These are phyloP conservation scores for Hypomontagnella monticulosa DNA, from an alignment of 495 filamentous ascomycete genomes.

Conservation along the genomic window DNA sequence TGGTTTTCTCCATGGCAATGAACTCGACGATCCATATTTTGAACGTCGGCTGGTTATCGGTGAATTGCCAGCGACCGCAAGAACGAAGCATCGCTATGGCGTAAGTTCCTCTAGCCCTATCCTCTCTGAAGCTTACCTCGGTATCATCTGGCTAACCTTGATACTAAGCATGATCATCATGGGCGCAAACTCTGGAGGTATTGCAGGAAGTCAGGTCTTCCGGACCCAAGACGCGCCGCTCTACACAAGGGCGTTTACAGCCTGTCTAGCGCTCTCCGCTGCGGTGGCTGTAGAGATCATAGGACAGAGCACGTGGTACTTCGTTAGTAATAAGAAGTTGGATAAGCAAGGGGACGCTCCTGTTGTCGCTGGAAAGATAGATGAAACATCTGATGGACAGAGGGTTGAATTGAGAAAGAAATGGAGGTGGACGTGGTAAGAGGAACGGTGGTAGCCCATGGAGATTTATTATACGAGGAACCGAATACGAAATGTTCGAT, in stretches of 20 bases:
- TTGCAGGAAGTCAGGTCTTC: conserved; percentile 65
- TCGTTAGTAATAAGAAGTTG: conserved; percentile 28
- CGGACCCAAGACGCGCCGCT: conserved; percentile 60
- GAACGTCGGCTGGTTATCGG: conserved; percentile 59
- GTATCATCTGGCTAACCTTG: conserved; percentile 9
- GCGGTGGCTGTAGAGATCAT: conserved; percentile 22
- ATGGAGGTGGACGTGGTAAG: conserved; percentile 39
- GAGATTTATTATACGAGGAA: too few relatives aligned
- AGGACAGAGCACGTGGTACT: conserved; percentile 26
- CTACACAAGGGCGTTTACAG: conserved; percentile 47
- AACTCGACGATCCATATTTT: conserved; percentile 57
- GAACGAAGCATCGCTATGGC: conserved; percentile 64
- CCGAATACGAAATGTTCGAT: too few relatives aligned
- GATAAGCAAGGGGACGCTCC: conserved; percentile 22
- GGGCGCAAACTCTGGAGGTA: conserved; percentile 63
- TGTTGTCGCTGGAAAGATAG: conserved; percentile 23
- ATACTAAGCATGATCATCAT: conserved; percentile 59
- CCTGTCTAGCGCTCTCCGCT: conserved; percentile 29
- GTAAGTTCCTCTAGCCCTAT: conserved; percentile 48
- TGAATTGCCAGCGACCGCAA: conserved; percentile 57
- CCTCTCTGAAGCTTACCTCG: not conserved
- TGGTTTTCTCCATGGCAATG: conserved; percentile 63
- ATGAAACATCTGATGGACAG: conserved; percentile 26
- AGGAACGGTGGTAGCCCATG: not conserved
- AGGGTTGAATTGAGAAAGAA: conserved; percentile 28